Base-by-base conservation (phyloP, 805 yeast species). In the Dipodascus geniculatus region DNA sequence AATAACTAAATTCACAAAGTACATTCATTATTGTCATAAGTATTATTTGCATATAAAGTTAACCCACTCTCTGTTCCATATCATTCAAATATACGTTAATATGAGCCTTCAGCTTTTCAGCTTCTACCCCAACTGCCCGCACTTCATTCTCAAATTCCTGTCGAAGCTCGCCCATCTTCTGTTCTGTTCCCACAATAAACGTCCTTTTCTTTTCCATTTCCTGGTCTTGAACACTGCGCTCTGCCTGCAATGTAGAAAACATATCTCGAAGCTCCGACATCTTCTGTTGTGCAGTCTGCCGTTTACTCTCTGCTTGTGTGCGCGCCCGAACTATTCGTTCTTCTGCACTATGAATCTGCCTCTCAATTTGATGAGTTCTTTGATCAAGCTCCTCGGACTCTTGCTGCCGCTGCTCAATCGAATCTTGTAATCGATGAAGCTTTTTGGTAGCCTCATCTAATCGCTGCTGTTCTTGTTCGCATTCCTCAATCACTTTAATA, bases 51-150 rank as follows among this genome's bases (percentile, higher is more conserved):
- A n/a, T n/a, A n/a, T n/a, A 28, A 28, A 28, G 6, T 28, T 11
- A 28, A 6, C 33, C 49, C 8, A 47, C 52, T 47, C 61, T 31
- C 58, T 71, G 74, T 42, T 71, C 71, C 72, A 81, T 75, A 55
- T 79, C 82, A 44, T 67, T 66, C 51, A 80, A 61, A 59, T 84
- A 84, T 53, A 73, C 65, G 55, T 71, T 71, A 47, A 84, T 71
- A 58, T 80, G 84, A 8, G 79, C 71, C 54, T 78, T 78, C 54
- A 84, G 70, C 55, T 74, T 71, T 22, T 79, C 74, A 53, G 81
- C 71, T 60, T 81, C 85, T 51, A 71, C 63, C 54, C 77, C 78
- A 6, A 82, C 72, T 38, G 72, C 76, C 56, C 76, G 73, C 50
- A 76, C 71, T 59, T 83, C 88, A 23, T 61, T 62, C 51, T 80